Evolutionary conservation across 331 rosid species (phyloP).

Genomic region (Stylosanthes scabra): DNA sequence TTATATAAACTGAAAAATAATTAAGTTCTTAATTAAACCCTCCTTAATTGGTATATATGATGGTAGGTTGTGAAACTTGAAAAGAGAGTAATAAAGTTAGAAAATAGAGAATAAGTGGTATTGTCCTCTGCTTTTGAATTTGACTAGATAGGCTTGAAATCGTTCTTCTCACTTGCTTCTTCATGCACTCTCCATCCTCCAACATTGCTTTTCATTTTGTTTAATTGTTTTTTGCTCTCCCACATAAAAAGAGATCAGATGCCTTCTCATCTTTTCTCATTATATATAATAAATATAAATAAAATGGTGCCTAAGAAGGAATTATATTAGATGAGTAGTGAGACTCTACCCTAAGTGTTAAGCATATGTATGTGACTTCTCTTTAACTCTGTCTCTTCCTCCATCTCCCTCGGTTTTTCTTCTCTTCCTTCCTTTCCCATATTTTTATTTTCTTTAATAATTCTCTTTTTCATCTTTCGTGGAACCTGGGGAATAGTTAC

Average conservation of each 20-base stretch:
- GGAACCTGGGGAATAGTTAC: constrained; percentile 29
- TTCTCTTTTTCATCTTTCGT: constrained; percentile 14
- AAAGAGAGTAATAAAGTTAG: background rate
- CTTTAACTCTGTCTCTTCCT: background rate
- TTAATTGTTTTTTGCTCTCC: background rate
- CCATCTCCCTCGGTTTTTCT: background rate
- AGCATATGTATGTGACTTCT: constrained; percentile 36
- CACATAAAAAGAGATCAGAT: constrained; percentile 58
- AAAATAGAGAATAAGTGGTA: constrained; percentile 41
- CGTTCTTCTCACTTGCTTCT: background rate
- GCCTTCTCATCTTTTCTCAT: constrained; percentile 35
- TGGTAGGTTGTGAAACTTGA: constrained; percentile 42
- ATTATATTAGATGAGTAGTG: constrained; percentile 27
- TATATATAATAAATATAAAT: constrained; percentile 29
- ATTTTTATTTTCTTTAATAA: too few species aligned
- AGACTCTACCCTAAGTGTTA: constrained; percentile 47
- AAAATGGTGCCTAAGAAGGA: constrained; percentile 48
- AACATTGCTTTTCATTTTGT: constrained; percentile 39
- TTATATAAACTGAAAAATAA: too few species aligned
- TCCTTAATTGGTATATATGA: background rate
- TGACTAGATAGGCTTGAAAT: constrained; percentile 15
- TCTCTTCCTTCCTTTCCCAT: background rate
- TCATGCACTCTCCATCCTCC: constrained; percentile 36
- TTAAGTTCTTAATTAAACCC: too few species aligned
- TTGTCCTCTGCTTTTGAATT: constrained; percentile 63